Conservation (phyloP, 2,329 filamentous ascomycete species). For the Fusarium ambrosium region DNA sequence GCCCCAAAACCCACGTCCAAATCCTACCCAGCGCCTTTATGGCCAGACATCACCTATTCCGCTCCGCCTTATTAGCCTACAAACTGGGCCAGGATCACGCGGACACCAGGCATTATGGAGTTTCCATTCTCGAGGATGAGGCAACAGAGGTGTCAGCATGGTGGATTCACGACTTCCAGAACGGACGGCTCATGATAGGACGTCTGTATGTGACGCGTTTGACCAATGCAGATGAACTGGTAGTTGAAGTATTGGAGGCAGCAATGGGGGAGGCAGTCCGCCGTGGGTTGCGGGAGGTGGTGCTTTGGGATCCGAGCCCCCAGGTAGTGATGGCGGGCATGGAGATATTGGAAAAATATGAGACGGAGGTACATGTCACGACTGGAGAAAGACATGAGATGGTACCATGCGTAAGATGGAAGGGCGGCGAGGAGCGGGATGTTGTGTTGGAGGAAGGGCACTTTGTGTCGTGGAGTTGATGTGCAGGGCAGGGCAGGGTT, state of each 20-base stretch:
- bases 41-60: slow-evolving; percentile 51
- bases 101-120: slow-evolving; percentile 3
- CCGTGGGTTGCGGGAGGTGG: slow-evolving; percentile 51
- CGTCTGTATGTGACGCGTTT: slow-evolving; percentile 29
- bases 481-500: slow-evolving; percentile 3
- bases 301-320: slow-evolving; percentile 54
- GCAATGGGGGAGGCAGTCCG: slow-evolving; percentile 51
- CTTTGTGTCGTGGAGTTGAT: slow-evolving; percentile 24
- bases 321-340: slow-evolving; percentile 13
- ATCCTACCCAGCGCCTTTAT: slow-evolving; percentile 50
- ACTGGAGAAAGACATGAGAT: slow-evolving; percentile 49
- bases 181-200: slow-evolving; percentile 32
- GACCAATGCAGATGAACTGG: background rate
- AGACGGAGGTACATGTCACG: slow-evolving; percentile 41
- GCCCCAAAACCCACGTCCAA: slow-evolving; percentile 50
- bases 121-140: slow-evolving; percentile 26
- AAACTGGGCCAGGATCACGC: slow-evolving; percentile 30
- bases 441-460: slow-evolving; percentile 47
- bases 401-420: slow-evolving; percentile 55
- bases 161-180: slow-evolving; percentile 54
- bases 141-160: slow-evolving; percentile 47
- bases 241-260: slow-evolving; percentile 47
- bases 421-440: slow-evolving; percentile 43
- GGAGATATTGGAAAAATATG: background rate
- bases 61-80: slow-evolving; percentile 47